A percentile compares a stretch with the other conserved stretches of the same genome.
Evolutionary conservation across 768 basidiomycete genomes (phyloP).

Genomic region (Daedalea quercina): DNA sequence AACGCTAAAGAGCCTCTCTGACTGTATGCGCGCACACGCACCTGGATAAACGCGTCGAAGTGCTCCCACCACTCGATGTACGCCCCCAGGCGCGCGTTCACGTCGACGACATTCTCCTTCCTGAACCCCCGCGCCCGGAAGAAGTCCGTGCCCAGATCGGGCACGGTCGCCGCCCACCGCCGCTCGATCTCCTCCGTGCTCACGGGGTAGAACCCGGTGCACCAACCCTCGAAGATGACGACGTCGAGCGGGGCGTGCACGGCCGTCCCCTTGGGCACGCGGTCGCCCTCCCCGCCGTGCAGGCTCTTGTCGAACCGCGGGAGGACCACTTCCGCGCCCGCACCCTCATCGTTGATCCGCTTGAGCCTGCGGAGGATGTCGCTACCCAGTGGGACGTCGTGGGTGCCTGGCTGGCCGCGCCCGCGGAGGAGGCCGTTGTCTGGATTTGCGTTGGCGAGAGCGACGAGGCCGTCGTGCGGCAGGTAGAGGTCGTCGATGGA

Average conservation of each 20-base stretch:
- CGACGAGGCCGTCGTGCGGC: slow-evolving; percentile 52
- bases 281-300: slow-evolving; percentile 78
- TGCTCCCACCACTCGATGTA: slow-evolving; percentile 66
- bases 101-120: slow-evolving; percentile 48
- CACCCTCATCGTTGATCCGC: slow-evolving; percentile 25
- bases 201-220: slow-evolving; percentile 78
- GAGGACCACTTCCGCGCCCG: slow-evolving; percentile 34
- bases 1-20: no score
- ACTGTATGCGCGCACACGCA: slow-evolving; percentile 26
- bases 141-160: slow-evolving; percentile 21
- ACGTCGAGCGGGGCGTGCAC: slow-evolving; percentile 61
- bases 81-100: slow-evolving; percentile 54
- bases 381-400: slow-evolving; percentile 68
- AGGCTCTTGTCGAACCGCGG: slow-evolving; percentile 89
- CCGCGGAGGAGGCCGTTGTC: slow-evolving; percentile 67
- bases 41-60: slow-evolving; percentile 76
- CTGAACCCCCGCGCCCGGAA: slow-evolving; percentile 32
- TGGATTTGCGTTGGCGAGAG: slow-evolving; percentile 48
- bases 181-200: slow-evolving; percentile 39
- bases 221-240: slow-evolving; percentile 95
- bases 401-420: slow-evolving; percentile 91
- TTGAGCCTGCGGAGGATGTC: slow-evolving; percentile 45
- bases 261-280: slow-evolving; percentile 40
- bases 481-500: slow-evolving; percentile 88
- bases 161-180: slow-evolving; percentile 39